Base-by-base conservation (phyloP, 306 rosid species). In the Coriaria nepalensis region DNA sequence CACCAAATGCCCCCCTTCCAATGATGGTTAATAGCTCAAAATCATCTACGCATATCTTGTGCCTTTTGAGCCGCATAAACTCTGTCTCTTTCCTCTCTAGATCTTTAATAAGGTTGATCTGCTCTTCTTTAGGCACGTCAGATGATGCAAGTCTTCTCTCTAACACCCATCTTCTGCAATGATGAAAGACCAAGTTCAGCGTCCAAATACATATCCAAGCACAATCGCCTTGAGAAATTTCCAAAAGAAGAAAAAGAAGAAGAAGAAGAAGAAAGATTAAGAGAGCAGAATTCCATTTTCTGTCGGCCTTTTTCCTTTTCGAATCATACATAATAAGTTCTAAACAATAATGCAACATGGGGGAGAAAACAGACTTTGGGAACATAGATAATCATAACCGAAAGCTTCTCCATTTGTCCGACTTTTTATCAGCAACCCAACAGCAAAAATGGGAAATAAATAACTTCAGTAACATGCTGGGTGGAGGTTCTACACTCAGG, bases 1-100 rank as follows among this genome's bases (percentile, higher is more conserved):
- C 97, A 61, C 97, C 95, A 77, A 66, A 90, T 46, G 97, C 95
- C 55, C 97, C 97, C 68, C 97, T 78, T 58, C 97, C 97, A 68
- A 90, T 90, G 68, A 90, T 84, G 60, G 94, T 84, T 74, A 90
- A 69, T 57, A 58, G 95, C 65, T 90, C 97, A 79, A 90, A 90
- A 74, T 90, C 97, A 62, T 90, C 52, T 53, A 84, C 97, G 41
- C 95, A 90, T 57, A 84, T 90, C 72, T 73, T 90, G 74, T 90
- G 81, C 78, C 97, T 81, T 71, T 81, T 90, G 53, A 90, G 77
- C 57, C 97, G 80, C 90, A 90, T 90, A 59, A 78, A 90, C 57
- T 90, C 97, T 12, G 97, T 90, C 71, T 90, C 97, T 70, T 90
- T 90, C 64, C 81, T 73, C 73, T 90, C 97, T 69, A 90, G 79